Percentiles rank a stretch among this genome's conserved stretches.
These are phyloP conservation scores for Penicillium ochrochloron DNA, from an alignment of 495 filamentous ascomycete genomes.

Conservation along the genomic window DNA sequence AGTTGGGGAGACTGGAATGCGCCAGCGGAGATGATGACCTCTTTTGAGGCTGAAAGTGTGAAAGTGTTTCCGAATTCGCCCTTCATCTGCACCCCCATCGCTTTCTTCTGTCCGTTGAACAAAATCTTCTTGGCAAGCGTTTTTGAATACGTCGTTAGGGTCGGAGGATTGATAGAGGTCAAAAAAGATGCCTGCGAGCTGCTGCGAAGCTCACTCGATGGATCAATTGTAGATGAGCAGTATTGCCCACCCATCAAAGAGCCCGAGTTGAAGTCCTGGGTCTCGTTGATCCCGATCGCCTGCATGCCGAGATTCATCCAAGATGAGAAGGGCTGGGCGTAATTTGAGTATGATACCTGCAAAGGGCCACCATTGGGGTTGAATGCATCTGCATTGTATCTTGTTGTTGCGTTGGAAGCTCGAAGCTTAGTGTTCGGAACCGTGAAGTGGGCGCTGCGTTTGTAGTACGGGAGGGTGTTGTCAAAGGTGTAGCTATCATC, in stretches of 20 bases:
- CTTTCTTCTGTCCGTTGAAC: constrained; percentile 29
- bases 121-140: constrained; percentile 34
- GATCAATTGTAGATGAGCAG: constrained; percentile 45
- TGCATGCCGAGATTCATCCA: constrained; percentile 43
- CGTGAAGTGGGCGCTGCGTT: constrained; percentile 57
- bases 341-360: constrained; percentile 56
- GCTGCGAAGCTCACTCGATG: constrained; percentile 37
- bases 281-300: constrained; percentile 43
- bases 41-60: constrained; percentile 21
- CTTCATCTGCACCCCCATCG: constrained; percentile 30
- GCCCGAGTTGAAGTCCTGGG: constrained; percentile 47
- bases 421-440: constrained; percentile 46
- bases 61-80: constrained; percentile 19
- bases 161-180: constrained; percentile 10
- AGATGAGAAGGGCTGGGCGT: constrained; percentile 46
- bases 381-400: constrained; percentile 46
- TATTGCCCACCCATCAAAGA: constrained; percentile 46
- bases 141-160: constrained; percentile 23
- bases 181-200: constrained; percentile 47
- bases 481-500: constrained; percentile 60
- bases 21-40: constrained; percentile 24
- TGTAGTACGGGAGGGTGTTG: constrained; percentile 57
- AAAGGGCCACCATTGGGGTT: constrained; percentile 46
- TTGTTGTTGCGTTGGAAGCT: constrained; percentile 47
- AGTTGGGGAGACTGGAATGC: constrained; percentile 24